These are phyloP conservation scores for Microdochium bolleyi DNA, from an alignment of 2,329 filamentous ascomycete species.

Conservation along the genomic window DNA sequence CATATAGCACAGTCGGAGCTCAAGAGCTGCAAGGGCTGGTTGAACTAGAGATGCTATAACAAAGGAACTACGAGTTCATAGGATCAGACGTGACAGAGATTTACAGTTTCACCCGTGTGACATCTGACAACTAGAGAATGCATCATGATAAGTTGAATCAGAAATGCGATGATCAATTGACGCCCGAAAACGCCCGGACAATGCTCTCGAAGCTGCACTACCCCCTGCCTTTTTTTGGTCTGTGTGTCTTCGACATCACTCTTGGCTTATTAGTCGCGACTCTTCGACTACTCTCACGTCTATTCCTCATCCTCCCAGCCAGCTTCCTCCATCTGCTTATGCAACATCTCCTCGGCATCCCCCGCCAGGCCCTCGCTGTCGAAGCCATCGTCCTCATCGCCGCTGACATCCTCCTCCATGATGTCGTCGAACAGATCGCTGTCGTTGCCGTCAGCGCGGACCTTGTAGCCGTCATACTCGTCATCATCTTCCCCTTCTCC, in stretches of 20 bases:
- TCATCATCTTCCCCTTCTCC: constrained; percentile 21
- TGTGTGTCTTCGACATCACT: background rate
- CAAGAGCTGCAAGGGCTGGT: no score
- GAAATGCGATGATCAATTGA: background rate
- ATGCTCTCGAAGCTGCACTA: background rate
- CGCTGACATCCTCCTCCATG: constrained; percentile 36
- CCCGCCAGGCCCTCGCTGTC: constrained; percentile 43
- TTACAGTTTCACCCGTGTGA: no score
- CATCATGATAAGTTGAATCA: no score
- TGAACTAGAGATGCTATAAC: background rate
- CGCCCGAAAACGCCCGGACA: background rate
- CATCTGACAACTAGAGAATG: no score
- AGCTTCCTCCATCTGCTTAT: constrained; percentile 21
- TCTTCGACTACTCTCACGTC: constrained; percentile 33
- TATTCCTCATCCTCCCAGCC: constrained; percentile 39
- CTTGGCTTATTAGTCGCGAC: no score
- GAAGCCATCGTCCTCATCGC: constrained; percentile 14
- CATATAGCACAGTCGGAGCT: background rate
- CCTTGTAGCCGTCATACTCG: constrained; percentile 26
- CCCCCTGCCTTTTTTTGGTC: background rate
- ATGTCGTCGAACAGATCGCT: constrained; percentile 27
- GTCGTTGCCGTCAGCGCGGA: constrained; percentile 31
- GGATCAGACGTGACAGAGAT: no score
- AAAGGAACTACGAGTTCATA: background rate
- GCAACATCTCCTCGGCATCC: constrained; percentile 39